Evolutionary conservation across 306 rosid genomes (phyloP).

Genomic region (Vachellia collinsii): DNA sequence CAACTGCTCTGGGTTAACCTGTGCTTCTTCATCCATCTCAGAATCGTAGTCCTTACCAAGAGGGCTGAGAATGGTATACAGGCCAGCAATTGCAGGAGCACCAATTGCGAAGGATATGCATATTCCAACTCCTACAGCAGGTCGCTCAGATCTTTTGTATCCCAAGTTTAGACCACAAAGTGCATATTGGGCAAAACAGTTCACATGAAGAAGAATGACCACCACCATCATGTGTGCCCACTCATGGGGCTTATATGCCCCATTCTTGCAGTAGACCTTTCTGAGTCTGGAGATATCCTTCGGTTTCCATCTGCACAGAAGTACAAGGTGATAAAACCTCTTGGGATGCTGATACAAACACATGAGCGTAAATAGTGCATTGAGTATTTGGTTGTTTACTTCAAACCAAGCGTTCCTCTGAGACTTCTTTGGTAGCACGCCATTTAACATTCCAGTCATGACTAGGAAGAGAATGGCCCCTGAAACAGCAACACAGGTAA

Average conservation of each 20-base stretch:
- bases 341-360: slow-evolving; percentile 92
- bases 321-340: slow-evolving; percentile 77
- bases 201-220: slow-evolving; percentile 73
- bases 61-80: slow-evolving; percentile 78
- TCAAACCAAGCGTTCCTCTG: slow-evolving; percentile 83
- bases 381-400: slow-evolving; percentile 90
- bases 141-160: slow-evolving; percentile 77
- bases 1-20: slow-evolving; percentile 43
- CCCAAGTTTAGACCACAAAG: slow-evolving; percentile 87
- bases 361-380: slow-evolving; percentile 90
- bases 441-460: slow-evolving; percentile 92
- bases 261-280: slow-evolving; percentile 79
- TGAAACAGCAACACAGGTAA: slow-evolving; percentile 71
- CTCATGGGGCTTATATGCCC: slow-evolving; percentile 86
- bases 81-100: slow-evolving; percentile 80
- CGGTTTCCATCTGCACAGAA: slow-evolving; percentile 77
- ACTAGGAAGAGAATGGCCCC: slow-evolving; percentile 91
- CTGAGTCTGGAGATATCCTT: slow-evolving; percentile 68
- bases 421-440: slow-evolving; percentile 64
- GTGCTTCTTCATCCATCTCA: slow-evolving; percentile 79
- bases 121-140: slow-evolving; percentile 83
- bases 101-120: slow-evolving; percentile 71
- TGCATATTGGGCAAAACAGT: slow-evolving; percentile 93
- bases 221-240: slow-evolving; percentile 96
- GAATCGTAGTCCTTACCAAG: slow-evolving; percentile 89